phyloP scores from a whole-genome alignment of 495 filamentous ascomycete genomes.

The Emericellopsis terricola region DNA sequence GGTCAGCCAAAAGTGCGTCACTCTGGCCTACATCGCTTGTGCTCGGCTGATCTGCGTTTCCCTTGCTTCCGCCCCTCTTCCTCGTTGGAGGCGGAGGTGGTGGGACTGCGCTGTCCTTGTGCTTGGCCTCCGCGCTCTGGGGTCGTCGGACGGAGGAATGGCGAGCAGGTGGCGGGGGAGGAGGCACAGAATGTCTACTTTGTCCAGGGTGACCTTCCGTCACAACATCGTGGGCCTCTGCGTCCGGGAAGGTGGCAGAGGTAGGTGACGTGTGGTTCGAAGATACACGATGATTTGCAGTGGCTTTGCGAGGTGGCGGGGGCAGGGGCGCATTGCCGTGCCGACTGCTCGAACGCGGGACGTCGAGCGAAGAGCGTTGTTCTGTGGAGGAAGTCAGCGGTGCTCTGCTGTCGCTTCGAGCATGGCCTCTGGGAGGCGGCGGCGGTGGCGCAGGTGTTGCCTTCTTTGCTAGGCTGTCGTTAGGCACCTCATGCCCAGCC shows the following conservation, averaged over 20 bases:
- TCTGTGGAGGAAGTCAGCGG: slow-evolving; percentile 9
- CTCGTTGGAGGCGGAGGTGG: slow-evolving; percentile 46
- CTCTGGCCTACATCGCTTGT: slow-evolving; percentile 7
- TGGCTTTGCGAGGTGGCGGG: slow-evolving; percentile 23
- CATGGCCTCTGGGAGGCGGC: slow-evolving; percentile 26
- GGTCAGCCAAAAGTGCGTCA: slow-evolving; percentile 45
- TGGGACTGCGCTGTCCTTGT: slow-evolving; percentile 14
- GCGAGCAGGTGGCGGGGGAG: slow-evolving; percentile 24
- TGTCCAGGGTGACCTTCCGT: no score
- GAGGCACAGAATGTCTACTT: no score
- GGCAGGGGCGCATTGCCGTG: slow-evolving; percentile 20
- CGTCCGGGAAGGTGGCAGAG: no score
- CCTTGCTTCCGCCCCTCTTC: slow-evolving; percentile 25
- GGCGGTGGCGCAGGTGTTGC: slow-evolving; percentile 26
- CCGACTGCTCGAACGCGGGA: slow-evolving; percentile 23
- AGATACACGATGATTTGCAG: no score
- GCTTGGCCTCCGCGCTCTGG: slow-evolving; percentile 12
- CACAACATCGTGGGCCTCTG: no score
- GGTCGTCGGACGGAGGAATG: slow-evolving; percentile 18
- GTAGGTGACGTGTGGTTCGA: no score
- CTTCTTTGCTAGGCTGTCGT: slow-evolving; percentile 1
- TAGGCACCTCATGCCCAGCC: background rate
- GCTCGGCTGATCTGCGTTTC: slow-evolving; percentile 4
- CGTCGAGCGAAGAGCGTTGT: slow-evolving; percentile 24
- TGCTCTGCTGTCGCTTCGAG: slow-evolving; percentile 18